These are phyloP conservation scores for Exophiala phaeomuriformis DNA, from an alignment of 2,329 filamentous ascomycete genomes.

Conservation along the genomic window DNA sequence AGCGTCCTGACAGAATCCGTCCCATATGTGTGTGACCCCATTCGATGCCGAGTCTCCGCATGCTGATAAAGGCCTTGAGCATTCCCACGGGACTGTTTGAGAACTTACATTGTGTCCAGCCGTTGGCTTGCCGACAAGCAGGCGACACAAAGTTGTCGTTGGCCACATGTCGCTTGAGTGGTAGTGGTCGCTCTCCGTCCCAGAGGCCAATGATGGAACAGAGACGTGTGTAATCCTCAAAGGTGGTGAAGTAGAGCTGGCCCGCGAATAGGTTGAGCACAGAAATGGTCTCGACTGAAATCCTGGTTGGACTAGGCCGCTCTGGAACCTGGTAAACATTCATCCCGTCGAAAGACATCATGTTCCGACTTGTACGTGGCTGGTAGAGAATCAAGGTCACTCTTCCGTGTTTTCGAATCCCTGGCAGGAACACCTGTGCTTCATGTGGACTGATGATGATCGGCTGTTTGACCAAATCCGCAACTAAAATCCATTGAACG, in stretches of 20 bases:
- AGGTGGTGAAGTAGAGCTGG: constrained; percentile 54
- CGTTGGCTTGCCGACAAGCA: constrained; percentile 26
- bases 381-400: constrained; percentile 48
- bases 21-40: constrained; percentile 44
- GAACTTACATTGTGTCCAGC: constrained; percentile 30
- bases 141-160: constrained; percentile 28
- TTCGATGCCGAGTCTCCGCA: constrained; percentile 34
- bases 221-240: constrained; percentile 45
- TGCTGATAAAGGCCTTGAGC: constrained; percentile 34
- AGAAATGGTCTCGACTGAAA: constrained; percentile 32
- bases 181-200: constrained; percentile 37
- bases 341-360: constrained; percentile 41
- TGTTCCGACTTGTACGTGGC: constrained; percentile 38
- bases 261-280: constrained; percentile 62
- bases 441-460: constrained; percentile 57
- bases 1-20: constrained; percentile 34
- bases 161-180: constrained; percentile 24
- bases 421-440: constrained; percentile 45
- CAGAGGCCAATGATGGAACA: constrained; percentile 24
- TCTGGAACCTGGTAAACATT: constrained; percentile 39
- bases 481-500: constrained; percentile 49
- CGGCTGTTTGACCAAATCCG: constrained; percentile 29
- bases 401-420: constrained; percentile 32
- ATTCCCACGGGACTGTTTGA: constrained; percentile 38
- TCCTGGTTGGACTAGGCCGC: constrained; percentile 6